Evolutionary conservation across 1,284 basidiomycete species (phyloP).

Genomic region (Golubevia sp.): DNA sequence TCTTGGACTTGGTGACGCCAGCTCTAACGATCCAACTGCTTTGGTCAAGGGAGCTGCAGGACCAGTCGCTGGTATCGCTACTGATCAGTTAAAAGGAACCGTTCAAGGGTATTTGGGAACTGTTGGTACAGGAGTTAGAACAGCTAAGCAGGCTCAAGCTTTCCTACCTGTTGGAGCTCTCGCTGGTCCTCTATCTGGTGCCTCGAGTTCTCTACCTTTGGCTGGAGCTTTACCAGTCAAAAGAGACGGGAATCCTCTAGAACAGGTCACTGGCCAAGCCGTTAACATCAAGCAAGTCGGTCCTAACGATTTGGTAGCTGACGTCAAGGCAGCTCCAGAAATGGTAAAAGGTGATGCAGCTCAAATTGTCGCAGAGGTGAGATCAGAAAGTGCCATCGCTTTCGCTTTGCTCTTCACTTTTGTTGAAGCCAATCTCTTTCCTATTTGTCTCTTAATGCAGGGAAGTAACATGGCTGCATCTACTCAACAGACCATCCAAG

Average conservation of each 20-base stretch:
- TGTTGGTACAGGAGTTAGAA: background rate
- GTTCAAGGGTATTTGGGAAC: background rate
- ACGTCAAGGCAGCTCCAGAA: background rate
- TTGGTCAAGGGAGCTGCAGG: background rate
- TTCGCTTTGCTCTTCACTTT: background rate
- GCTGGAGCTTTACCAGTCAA: background rate
- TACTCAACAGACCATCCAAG: background rate
- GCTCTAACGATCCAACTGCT: background rate
- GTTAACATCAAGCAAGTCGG: background rate
- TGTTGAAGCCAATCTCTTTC: background rate
- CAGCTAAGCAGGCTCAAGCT: background rate
- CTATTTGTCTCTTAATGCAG: too few relatives aligned
- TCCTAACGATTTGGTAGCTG: background rate
- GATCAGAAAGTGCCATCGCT: background rate
- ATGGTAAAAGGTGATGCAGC: background rate
- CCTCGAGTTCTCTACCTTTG: too few relatives aligned
- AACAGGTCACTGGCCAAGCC: background rate
- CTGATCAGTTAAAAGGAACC: background rate
- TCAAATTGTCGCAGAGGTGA: background rate
- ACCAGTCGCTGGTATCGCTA: background rate
- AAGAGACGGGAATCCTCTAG: background rate
- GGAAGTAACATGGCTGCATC: background rate
- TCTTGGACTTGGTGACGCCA: background rate
- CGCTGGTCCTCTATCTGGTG: too few relatives aligned
- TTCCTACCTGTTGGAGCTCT: background rate